Percentiles rank a stretch among this genome's conserved stretches.
Conservation (phyloP, 179 eudicot genomes). For the Silene noctiflora region DNA sequence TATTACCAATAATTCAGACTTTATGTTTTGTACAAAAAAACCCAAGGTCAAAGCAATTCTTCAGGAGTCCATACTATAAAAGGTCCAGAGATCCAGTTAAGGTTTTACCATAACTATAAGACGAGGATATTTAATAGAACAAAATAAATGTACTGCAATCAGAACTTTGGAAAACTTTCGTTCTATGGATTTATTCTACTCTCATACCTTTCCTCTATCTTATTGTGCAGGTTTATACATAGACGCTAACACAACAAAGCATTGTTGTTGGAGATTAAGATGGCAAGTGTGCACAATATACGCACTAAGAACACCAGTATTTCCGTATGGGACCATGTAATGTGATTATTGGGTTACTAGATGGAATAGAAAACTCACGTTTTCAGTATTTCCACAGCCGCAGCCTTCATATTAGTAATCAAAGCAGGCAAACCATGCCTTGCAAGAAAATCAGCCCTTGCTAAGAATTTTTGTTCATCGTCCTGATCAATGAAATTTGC, state of each 20-base stretch:
- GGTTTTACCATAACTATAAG: too few species aligned
- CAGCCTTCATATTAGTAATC: constrained; percentile 62
- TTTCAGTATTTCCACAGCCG: constrained; percentile 60
- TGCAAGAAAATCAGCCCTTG: constrained; percentile 74
- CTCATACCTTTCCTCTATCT: not conserved
- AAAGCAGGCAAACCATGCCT: constrained; percentile 54
- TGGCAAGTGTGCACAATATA: not conserved
- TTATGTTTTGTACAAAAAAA: too few species aligned
- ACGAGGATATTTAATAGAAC: not conserved
- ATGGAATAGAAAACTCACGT: constrained; percentile 38
- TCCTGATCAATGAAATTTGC: constrained; percentile 57
- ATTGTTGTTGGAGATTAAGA: not conserved
- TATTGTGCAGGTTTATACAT: not conserved
- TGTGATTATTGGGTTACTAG: not conserved
- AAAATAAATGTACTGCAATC: not conserved
- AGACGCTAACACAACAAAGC: not conserved
- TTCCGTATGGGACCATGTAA: too few species aligned
- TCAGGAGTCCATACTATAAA: too few species aligned
- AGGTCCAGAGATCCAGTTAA: too few species aligned
- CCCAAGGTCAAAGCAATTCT: too few species aligned
- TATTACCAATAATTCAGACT: too few species aligned
- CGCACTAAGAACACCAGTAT: not conserved
- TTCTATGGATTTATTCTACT: not conserved
- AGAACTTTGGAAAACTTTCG: not conserved
- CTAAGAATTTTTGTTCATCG: constrained; percentile 72